Evolutionary conservation across 2,329 filamentous ascomycete species (phyloP), one percentile per base, ranked within the genome.

Genomic region (Fusarium sp.): DNA sequence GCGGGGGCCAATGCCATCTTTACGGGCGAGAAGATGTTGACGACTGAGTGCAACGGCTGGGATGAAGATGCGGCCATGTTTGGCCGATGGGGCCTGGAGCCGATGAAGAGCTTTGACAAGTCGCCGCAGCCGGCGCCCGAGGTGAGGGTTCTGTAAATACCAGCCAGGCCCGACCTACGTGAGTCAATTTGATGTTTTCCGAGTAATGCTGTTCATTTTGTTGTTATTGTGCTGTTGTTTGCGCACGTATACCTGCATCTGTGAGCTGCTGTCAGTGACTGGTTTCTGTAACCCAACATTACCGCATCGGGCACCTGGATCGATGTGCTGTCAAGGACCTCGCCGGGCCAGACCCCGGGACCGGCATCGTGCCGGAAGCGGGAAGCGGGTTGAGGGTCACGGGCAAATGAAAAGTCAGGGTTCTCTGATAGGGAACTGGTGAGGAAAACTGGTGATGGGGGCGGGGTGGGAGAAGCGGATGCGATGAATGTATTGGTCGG

Each of bases 21-120:
- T 78, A 97, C 94, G 0, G 94, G 94, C 9, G 94, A 97, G 84
- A 97, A 95, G 86, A 97, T 97, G 94, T 80, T 97, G 81, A 97
- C 94, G 6, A 97, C 94, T 0, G 93, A 94, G 61, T 97, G 94
- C 78, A 95, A 94, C 73, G 93, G 94, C 31, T 97, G 93, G 93
- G 94, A 96, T 68, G 93, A 97, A 81, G 94, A 97, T 76, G 90
- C 89, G 68, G 90, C 84, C 43, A 93, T 97, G 90, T 97, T 97
- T 82, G 88, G 90, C 3, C 87, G 89, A 54, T 97, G 94, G 92
- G 94, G 94, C 0, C 82, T 96, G 62, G 86, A 89, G 76, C 92
- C 94, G 1, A 97, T 97, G 94, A 83, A 84, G 80, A 85, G 82
- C 75, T 85, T 84, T 60, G 70, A 81, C 62, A 83, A 81, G 75